Percentiles rank a stretch among this genome's conserved stretches.
Conservation (phyloP, 441 rosid genomes). For the Euphorbia schlechtendalii region DNA sequence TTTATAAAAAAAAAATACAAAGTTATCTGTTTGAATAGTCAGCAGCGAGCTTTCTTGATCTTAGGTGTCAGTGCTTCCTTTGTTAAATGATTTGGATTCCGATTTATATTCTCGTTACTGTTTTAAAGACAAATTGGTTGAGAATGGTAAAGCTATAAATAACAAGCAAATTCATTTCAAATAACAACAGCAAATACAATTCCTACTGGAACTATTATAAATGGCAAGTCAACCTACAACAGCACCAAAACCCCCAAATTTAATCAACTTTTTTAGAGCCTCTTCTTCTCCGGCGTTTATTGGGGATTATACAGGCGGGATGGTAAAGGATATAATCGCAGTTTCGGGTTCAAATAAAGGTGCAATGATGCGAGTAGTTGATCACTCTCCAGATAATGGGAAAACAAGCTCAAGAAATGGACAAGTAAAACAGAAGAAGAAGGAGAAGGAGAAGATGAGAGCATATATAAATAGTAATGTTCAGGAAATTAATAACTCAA, state of each 20-base stretch:
- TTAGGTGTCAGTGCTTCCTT: constrained; percentile 22
- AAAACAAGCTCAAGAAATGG: constrained; percentile 29
- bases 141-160: constrained; percentile 17
- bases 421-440: constrained; percentile 31
- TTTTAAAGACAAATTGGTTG: neutral
- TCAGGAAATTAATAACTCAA: constrained; percentile 70
- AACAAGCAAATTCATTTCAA: constrained; percentile 13
- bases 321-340: constrained; percentile 48
- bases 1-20: neutral
- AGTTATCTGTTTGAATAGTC: neutral
- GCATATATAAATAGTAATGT: constrained; percentile 68
- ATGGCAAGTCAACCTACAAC: constrained; percentile 26
- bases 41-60: constrained; percentile 8
- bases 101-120: constrained; percentile 20
- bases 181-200: constrained; percentile 36
- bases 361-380: constrained; percentile 63
- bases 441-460: constrained; percentile 33
- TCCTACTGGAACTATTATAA: constrained; percentile 11
- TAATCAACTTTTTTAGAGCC: constrained; percentile 5
- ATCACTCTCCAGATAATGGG: constrained; percentile 33
- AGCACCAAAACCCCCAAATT: constrained; percentile 13
- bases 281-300: constrained; percentile 49
- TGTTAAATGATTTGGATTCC: constrained; percentile 35
- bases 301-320: constrained; percentile 55
- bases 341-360: constrained; percentile 86